These are phyloP conservation scores for Theobroma grandiflorum DNA, from an alignment of 441 rosid genomes.

Conservation along the genomic window DNA sequence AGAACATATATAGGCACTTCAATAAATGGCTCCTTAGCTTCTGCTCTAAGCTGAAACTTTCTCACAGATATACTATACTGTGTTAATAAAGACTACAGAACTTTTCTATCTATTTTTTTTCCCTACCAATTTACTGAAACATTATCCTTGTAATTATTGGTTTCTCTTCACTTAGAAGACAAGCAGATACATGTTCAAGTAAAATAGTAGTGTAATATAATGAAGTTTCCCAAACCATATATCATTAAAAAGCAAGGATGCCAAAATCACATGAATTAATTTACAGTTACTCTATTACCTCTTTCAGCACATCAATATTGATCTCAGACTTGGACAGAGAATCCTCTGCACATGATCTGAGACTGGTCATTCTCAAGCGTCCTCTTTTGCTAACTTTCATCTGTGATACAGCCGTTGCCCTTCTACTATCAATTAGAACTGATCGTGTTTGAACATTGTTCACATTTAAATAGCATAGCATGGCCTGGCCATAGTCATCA, in stretches of 20 bases:
- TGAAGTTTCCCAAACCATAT: background rate
- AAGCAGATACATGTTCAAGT: background rate
- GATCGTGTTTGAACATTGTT: slow-evolving; percentile 84
- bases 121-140: background rate
- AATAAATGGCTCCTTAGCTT: background rate
- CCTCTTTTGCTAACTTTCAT: slow-evolving; percentile 90
- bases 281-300: slow-evolving; percentile 54
- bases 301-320: slow-evolving; percentile 85
- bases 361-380: slow-evolving; percentile 66
- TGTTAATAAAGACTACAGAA: background rate
- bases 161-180: background rate
- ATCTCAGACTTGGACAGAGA: slow-evolving; percentile 79
- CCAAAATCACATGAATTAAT: background rate
- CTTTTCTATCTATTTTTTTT: background rate
- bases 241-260: background rate
- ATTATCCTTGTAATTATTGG: background rate
- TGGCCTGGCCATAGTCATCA: slow-evolving; percentile 81
- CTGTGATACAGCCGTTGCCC: slow-evolving; percentile 65
- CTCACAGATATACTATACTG: background rate
- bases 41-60: background rate
- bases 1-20: background rate
- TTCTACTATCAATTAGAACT: slow-evolving; percentile 67
- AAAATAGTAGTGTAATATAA: background rate
- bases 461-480: slow-evolving; percentile 76
- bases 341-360: slow-evolving; percentile 89